phyloP scores from a whole-genome alignment of 371 early-diverging fungal species.

The Syncephalastrum monosporum region DNA sequence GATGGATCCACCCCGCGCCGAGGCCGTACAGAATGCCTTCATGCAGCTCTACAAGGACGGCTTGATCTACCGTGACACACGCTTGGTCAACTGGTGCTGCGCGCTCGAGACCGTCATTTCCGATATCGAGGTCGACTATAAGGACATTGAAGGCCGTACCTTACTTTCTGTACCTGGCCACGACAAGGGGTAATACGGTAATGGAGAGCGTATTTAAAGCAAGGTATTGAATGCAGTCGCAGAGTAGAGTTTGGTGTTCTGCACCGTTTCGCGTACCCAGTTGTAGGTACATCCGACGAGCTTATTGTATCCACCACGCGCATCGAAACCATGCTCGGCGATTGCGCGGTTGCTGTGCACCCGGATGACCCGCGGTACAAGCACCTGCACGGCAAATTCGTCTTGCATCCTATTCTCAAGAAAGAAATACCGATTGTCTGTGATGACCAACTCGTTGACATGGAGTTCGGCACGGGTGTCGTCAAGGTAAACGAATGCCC shows the following conservation, averaged over 20 bases:
- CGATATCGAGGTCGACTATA: slow-evolving; percentile 91
- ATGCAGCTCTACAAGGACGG: slow-evolving; percentile 84
- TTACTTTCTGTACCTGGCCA: slow-evolving; percentile 69
- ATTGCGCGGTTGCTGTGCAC: slow-evolving; percentile 96
- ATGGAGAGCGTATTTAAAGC: not conserved
- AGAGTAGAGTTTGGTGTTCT: slow-evolving; percentile 83
- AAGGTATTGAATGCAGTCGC: slow-evolving; percentile 6
- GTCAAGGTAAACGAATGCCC: slow-evolving; percentile 73
- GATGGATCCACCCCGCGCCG: slow-evolving; percentile 75
- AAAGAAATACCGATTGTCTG: slow-evolving; percentile 86
- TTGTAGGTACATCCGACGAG: slow-evolving; percentile 45
- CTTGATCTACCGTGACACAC: slow-evolving; percentile 87
- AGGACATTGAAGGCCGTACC: slow-evolving; percentile 62
- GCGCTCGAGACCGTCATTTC: slow-evolving; percentile 92
- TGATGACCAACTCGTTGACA: slow-evolving; percentile 87
- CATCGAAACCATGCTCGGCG: slow-evolving; percentile 99
- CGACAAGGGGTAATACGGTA: slow-evolving; percentile 63
- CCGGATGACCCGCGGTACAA: slow-evolving; percentile 88
- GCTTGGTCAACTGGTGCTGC: slow-evolving; percentile 96
- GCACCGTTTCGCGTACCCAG: slow-evolving; percentile 65
- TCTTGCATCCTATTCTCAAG: slow-evolving; percentile 85
- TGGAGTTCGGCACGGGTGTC: slow-evolving; percentile 95
- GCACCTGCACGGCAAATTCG: slow-evolving; percentile 77
- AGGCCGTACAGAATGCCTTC: slow-evolving; percentile 90
- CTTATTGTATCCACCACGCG: slow-evolving; percentile 97